Conservation (phyloP, 306 rosid genomes). For the Hippophae tibetana region DNA sequence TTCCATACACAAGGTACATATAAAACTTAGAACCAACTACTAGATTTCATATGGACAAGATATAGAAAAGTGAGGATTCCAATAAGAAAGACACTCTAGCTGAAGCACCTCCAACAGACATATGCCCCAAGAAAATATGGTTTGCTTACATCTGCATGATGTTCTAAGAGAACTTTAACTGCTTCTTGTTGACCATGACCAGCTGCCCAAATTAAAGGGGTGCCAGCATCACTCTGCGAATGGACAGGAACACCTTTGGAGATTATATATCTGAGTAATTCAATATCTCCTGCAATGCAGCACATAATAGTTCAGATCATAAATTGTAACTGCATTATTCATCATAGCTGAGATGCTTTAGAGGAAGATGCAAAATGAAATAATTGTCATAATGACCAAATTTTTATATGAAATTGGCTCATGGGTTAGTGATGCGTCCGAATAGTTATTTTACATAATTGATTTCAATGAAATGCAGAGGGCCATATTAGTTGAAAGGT, state of each 20-base stretch:
- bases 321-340: neutral
- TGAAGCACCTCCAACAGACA: neutral
- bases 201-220: constrained; percentile 95
- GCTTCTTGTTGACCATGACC: constrained; percentile 82
- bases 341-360: neutral
- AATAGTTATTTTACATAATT: too few relatives aligned
- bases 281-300: constrained; percentile 56
- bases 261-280: constrained; percentile 59
- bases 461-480: too few relatives aligned
- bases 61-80: neutral
- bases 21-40: too few relatives aligned
- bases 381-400: neutral
- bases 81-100: neutral
- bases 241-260: constrained; percentile 60
- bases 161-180: constrained; percentile 56
- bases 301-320: constrained; percentile 7
- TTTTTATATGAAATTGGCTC: too few relatives aligned
- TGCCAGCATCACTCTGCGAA: constrained; percentile 76
- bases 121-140: neutral
- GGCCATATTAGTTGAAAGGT: too few relatives aligned
- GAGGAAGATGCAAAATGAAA: neutral
- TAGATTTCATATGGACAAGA: neutral
- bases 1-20: too few relatives aligned
- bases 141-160: constrained; percentile 61
- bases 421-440: too few relatives aligned